Evolutionary conservation across 2,329 filamentous ascomycete genomes (phyloP), one percentile per base, ranked within the genome.

Genomic region (Ceratocystis lukuohia): DNA sequence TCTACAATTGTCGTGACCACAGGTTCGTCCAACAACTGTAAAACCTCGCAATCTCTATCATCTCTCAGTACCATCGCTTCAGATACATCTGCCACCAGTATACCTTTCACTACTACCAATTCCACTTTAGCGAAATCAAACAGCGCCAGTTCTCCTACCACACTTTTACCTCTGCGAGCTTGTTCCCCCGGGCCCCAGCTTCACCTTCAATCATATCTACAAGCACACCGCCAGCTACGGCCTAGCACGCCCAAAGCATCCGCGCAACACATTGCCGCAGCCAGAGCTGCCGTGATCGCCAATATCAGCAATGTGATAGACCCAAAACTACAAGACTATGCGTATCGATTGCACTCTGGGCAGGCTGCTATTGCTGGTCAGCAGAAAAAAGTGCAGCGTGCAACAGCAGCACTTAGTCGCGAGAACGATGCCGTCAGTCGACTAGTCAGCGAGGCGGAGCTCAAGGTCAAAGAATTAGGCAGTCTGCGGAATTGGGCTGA

Each of bases 401-500:
- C 85, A 68, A 85, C 85, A 5, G 81, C 79, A 1, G 80, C 74
- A 1, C 75, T 91, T 73, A 77, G 81, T 62, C 80, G 80, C 70
- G 86, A 91, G 73, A 86, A 82, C 63, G 84, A 86, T 69, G 82
- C 83, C 74, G 80, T 89, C 72, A 81, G 83, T 70, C 81, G 81
- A 70, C 78, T 89, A 70, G 84, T 85, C 4, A 82, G 82, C 70
- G 80, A 80, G 67, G 85, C 86, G 45, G 82, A 83, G 59, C 80
- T 81, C 70, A 81, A 80, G 72, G 77, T 93, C 68, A 92, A 91
- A 77, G 88, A 91, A 79, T 78, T 91, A 69, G 88, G 89, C 28
- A 86, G 91, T 73, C 83, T 93, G 72, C 88, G 93, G 79, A 92
- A 92, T 74, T 94, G 89, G 89, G 88, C 89, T 25, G 89, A 94